Conservation (phyloP, 2,329 filamentous ascomycete species). For the Penicillium hesseltinei region DNA sequence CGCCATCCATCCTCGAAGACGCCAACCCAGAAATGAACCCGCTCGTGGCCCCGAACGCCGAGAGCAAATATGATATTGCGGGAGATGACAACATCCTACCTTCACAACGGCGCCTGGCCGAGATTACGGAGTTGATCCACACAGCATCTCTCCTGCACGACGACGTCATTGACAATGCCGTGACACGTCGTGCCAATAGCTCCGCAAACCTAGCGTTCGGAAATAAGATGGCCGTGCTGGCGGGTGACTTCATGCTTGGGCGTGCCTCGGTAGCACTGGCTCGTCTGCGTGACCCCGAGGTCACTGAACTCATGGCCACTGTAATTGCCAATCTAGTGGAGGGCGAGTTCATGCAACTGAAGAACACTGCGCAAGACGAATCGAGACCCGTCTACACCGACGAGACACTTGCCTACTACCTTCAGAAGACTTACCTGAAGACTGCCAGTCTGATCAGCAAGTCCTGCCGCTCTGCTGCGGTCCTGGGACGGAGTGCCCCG, state of each 20-base stretch:
- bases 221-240: conserved; percentile 98
- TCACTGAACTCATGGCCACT: conserved; percentile 89
- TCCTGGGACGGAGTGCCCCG: conserved; percentile 74
- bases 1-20: conserved; percentile 67
- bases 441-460: conserved; percentile 95
- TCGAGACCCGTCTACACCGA: conserved; percentile 80
- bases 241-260: conserved; percentile 93
- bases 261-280: conserved; percentile 91
- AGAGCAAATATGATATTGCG: conserved; percentile 38
- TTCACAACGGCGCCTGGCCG: conserved; percentile 86
- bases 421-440: conserved; percentile 98
- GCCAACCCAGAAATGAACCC: conserved; percentile 69
- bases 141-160: conserved; percentile 95
- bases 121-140: conserved; percentile 97
- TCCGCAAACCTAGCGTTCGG: conserved; percentile 94
- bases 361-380: conserved; percentile 91
- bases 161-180: conserved; percentile 94
- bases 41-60: conserved; percentile 49
- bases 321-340: conserved; percentile 98
- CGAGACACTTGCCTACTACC: conserved; percentile 85
- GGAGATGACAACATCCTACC: conserved; percentile 69
- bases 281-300: conserved; percentile 84
- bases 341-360: conserved; percentile 99
- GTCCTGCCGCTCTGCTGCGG: conserved; percentile 83
- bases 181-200: conserved; percentile 75